phyloP scores from a whole-genome alignment of 1,139 yeast species.

The Komagataea norvegica region DNA sequence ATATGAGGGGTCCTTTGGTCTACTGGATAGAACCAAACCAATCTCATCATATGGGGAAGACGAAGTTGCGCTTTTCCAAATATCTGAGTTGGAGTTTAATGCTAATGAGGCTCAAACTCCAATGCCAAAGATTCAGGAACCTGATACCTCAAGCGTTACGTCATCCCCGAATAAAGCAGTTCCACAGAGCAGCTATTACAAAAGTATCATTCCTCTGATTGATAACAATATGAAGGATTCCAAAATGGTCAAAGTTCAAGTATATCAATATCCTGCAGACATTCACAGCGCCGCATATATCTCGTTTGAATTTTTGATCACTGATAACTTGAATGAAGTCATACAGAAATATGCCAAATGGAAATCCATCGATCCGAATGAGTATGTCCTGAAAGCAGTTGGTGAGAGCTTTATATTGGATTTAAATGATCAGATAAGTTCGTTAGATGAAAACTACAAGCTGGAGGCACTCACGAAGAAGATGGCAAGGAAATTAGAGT shows the following conservation, averaged over 20 bases:
- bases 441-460: constrained; percentile 30
- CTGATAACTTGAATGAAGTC: constrained; percentile 33
- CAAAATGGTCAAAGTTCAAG: constrained; percentile 27
- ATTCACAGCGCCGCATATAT: constrained; percentile 25
- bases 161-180: constrained; percentile 14
- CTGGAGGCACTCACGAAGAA: constrained; percentile 20
- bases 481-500: constrained; percentile 17
- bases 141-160: neutral
- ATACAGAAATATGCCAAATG: constrained; percentile 29
- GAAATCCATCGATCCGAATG: constrained; percentile 31
- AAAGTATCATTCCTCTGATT: constrained; percentile 29
- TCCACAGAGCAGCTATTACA: constrained; percentile 32
- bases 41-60: constrained; percentile 61
- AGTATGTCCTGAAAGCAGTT: constrained; percentile 30
- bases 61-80: constrained; percentile 57
- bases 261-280: constrained; percentile 31
- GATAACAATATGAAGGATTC: constrained; percentile 24
- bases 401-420: constrained; percentile 29
- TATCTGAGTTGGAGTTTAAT: constrained; percentile 32
- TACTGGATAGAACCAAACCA: constrained; percentile 51
- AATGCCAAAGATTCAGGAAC: constrained; percentile 36
- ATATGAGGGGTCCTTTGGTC: constrained; percentile 70
- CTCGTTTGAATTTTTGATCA: constrained; percentile 28
- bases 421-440: constrained; percentile 33
- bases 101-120: constrained; percentile 46